These are phyloP conservation scores for Microdochium bolleyi DNA, from an alignment of 2,329 filamentous ascomycete genomes.

Conservation along the genomic window DNA sequence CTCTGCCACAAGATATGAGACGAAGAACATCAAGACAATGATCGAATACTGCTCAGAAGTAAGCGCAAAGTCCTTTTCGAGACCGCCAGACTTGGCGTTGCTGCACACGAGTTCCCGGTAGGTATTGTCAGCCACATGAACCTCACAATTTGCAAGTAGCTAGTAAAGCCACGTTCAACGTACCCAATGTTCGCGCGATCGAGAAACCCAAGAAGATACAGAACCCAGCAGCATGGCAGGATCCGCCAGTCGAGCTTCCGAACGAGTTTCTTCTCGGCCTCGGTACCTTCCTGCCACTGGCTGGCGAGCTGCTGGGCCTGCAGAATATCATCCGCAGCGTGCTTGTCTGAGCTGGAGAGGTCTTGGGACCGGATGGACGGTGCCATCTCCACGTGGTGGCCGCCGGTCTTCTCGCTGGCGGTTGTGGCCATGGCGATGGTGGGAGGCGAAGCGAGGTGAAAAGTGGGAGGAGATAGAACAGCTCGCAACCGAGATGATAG, in stretches of 20 bases:
- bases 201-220: conserved; percentile 9
- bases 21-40: conserved; percentile 17
- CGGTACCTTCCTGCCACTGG: conserved; percentile 1
- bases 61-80: conserved; percentile 11
- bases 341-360: neutral
- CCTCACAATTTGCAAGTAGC: no score
- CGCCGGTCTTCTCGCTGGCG: conserved; percentile 5
- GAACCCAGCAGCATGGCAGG: conserved; percentile 9
- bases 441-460: neutral
- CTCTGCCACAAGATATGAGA: conserved; percentile 16
- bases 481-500: no score
- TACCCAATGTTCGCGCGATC: conserved; percentile 13
- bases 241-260: conserved; percentile 6
- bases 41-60: conserved; percentile 15
- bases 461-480: neutral
- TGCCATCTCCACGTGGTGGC: neutral
- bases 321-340: neutral
- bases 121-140: no score
- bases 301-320: conserved; percentile 2
- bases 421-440: neutral
- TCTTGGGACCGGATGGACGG: neutral
- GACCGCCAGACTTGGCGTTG: conserved; percentile 13
- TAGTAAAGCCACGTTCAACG: neutral
- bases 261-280: conserved; percentile 2
- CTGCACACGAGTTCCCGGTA: neutral